phyloP scores from a whole-genome alignment of 2,329 filamentous ascomycete genomes.

The Pleoardoris graminearum region DNA sequence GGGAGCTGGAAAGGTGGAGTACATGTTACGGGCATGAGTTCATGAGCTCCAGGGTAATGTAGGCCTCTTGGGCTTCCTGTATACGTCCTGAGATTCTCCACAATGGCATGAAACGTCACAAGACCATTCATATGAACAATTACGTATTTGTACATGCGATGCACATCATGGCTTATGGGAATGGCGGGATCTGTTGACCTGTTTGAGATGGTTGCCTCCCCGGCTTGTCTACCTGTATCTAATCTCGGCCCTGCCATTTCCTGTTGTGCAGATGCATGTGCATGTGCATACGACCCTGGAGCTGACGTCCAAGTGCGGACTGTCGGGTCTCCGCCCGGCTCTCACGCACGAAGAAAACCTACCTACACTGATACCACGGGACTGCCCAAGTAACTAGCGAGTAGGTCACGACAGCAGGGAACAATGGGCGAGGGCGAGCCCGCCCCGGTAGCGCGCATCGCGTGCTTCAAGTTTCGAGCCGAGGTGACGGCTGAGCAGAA shows the following conservation, averaged over 20 bases:
- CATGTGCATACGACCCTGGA: not conserved
- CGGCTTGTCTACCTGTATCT: too few species aligned
- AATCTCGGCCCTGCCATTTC: not conserved
- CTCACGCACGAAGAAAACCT: too few species aligned
- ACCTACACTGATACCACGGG: too few species aligned
- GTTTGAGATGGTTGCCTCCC: too few species aligned
- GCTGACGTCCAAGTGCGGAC: not conserved
- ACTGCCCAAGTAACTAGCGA: too few species aligned
- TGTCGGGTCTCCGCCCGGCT: not conserved
- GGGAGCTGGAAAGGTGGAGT: too few species aligned
- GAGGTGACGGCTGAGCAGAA: constrained; percentile 24
- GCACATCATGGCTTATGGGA: too few species aligned
- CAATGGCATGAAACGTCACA: too few species aligned
- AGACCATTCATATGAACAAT: too few species aligned
- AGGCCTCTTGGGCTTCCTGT: not conserved
- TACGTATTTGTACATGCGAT: too few species aligned
- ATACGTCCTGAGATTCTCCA: not conserved
- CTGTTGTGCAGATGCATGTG: not conserved
- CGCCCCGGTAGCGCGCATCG: constrained; percentile 26
- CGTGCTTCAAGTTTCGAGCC: constrained; percentile 25
- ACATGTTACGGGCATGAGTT: not conserved
- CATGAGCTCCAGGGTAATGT: not conserved
- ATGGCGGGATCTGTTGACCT: too few species aligned
- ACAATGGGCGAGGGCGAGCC: not conserved
- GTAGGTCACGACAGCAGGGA: too few species aligned